A percentile compares a stretch with the other conserved stretches of the same genome.
phyloP scores from a whole-genome alignment of 306 rosid species.

The Canavalia gladiata region DNA sequence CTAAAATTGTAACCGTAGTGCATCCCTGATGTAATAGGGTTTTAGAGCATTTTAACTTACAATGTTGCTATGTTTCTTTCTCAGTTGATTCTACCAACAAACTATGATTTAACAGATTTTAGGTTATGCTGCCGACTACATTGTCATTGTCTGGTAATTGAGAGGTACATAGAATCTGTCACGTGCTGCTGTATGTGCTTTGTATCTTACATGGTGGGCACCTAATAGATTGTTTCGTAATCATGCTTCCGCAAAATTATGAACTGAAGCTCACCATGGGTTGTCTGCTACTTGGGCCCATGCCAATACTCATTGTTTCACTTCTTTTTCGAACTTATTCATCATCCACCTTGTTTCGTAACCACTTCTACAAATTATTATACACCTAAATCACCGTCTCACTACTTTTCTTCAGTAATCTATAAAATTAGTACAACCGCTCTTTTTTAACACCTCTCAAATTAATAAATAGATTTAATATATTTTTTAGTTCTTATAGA shows the following conservation, averaged over 20 bases:
- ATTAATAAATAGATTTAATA: no score
- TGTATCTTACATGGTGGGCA: not conserved
- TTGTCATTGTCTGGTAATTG: conserved; percentile 36
- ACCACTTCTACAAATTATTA: not conserved
- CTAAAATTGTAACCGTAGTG: conserved; percentile 50
- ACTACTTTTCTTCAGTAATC: no score
- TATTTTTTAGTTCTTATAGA: no score
- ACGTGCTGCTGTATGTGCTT: conserved; percentile 25
- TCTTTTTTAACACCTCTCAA: no score
- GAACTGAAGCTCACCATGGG: conserved; percentile 8
- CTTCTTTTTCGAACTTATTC: conserved; percentile 1
- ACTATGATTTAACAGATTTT: conserved; percentile 45
- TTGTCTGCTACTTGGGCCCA: conserved; percentile 14
- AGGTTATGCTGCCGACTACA: conserved; percentile 28
- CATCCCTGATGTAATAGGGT: conserved; percentile 50
- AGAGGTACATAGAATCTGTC: conserved; percentile 1
- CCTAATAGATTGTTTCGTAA: conserved; percentile 25
- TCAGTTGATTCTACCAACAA: conserved; percentile 44
- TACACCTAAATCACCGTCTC: not conserved
- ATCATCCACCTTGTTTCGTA: not conserved
- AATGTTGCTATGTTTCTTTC: conserved; percentile 47
- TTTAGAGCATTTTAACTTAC: conserved; percentile 54
- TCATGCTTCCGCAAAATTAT: not conserved
- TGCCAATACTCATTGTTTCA: not conserved
- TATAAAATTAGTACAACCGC: no score